Conservation (phyloP, 2,329 filamentous ascomycete species). For the Chaetoscypha palmicola region DNA sequence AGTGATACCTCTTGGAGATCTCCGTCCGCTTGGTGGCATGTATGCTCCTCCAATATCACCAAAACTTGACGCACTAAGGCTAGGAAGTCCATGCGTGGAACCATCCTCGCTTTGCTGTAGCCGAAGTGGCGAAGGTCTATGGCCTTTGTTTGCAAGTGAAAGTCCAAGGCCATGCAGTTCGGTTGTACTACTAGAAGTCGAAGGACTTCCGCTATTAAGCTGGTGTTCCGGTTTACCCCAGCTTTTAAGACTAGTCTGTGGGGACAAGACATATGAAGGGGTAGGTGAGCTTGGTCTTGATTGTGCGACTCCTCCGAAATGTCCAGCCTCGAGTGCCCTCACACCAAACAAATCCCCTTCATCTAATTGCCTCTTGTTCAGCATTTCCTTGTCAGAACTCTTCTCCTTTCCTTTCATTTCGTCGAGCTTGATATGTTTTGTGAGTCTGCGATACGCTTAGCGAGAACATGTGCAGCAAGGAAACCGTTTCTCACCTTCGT, state of each 20-base stretch:
- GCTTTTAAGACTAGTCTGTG: constrained; percentile 9
- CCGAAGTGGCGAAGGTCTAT: constrained; percentile 20
- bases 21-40: constrained; percentile 11
- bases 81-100: not conserved
- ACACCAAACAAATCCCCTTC: constrained; percentile 25
- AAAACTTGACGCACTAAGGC: constrained; percentile 7
- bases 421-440: constrained; percentile 14
- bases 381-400: constrained; percentile 15
- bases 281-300: constrained; percentile 21
- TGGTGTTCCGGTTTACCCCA: constrained; percentile 10
- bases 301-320: constrained; percentile 24
- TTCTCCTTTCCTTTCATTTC: constrained; percentile 16
- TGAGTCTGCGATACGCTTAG: constrained; percentile 13
- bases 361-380: constrained; percentile 14
- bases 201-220: constrained; percentile 5
- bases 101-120: not conserved
- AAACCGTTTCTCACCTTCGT: constrained; percentile 16
- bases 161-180: constrained; percentile 4
- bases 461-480: not conserved
- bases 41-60: constrained; percentile 13
- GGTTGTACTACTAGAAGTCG: constrained; percentile 11
- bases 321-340: constrained; percentile 22
- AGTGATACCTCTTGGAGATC: not conserved
- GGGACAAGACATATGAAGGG: constrained; percentile 16
- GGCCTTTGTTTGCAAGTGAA: constrained; percentile 2